Evolutionary conservation across 2,329 filamentous ascomycete species (phyloP).

Genomic region (Dactylella cylindrospora): DNA sequence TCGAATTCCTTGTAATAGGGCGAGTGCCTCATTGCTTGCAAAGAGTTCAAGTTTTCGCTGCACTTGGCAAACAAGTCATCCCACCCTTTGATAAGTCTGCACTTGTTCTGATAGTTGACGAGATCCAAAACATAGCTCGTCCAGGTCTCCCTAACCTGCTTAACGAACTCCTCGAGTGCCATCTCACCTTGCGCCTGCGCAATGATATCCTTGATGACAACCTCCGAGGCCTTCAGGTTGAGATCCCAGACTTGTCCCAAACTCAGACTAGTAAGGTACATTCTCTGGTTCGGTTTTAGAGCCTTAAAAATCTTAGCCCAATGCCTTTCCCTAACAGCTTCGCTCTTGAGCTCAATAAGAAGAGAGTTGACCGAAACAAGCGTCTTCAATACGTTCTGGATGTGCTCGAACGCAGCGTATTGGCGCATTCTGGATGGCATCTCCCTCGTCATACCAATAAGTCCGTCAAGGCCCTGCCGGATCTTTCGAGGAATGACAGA

Average conservation of each 20-base stretch:
- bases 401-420: constrained; percentile 99
- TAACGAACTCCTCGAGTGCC: constrained; percentile 95
- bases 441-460: constrained; percentile 97
- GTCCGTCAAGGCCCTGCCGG: constrained; percentile 79
- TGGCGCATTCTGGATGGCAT: constrained; percentile 99
- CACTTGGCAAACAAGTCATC: constrained; percentile 98
- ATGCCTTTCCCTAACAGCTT: constrained; percentile 92
- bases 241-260: constrained; percentile 99
- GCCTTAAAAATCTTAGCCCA: constrained; percentile 98
- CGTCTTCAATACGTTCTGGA: constrained; percentile 84
- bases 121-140: constrained; percentile 91
- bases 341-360: constrained; percentile 87
- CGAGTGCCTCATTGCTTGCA: constrained; percentile 98
- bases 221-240: constrained; percentile 82
- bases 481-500: constrained; percentile 94
- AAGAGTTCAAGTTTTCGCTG: constrained; percentile 93
- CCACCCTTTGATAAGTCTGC: constrained; percentile 93
- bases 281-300: constrained; percentile 86
- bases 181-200: constrained; percentile 96
- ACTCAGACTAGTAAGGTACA: constrained; percentile 90
- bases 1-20: constrained; percentile 99
- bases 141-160: constrained; percentile 91
- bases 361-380: constrained; percentile 88
- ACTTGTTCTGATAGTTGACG: constrained; percentile 97
- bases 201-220: constrained; percentile 87